A percentile compares a stretch with the other conserved stretches of the same genome.
These are phyloP conservation scores for Paxillus ammoniavirescens DNA, from an alignment of 768 basidiomycete genomes.

Conservation along the genomic window DNA sequence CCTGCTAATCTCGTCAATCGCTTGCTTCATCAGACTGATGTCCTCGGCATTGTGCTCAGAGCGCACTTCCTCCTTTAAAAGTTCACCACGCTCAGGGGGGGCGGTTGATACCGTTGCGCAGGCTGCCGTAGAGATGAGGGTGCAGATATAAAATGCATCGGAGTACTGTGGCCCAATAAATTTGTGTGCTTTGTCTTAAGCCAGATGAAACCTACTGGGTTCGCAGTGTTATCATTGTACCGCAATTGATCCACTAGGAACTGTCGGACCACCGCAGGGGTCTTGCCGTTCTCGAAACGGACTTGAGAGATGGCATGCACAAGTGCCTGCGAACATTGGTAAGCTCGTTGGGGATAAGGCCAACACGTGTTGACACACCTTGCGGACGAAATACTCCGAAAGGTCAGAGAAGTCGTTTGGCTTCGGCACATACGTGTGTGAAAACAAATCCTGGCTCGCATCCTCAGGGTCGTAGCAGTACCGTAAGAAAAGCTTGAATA, in stretches of 20 bases:
- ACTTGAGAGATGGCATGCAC: slow-evolving; percentile 82
- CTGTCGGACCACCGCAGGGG: slow-evolving; percentile 79
- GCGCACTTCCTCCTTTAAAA: slow-evolving; percentile 65
- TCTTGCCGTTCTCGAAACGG: slow-evolving; percentile 84
- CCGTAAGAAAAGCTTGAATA: slow-evolving; percentile 91
- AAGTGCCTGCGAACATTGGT: slow-evolving; percentile 50
- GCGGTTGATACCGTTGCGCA: slow-evolving; percentile 75
- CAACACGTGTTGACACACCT: slow-evolving; percentile 46
- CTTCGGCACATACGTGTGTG: slow-evolving; percentile 87
- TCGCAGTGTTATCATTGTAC: slow-evolving; percentile 93
- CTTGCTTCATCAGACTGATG: slow-evolving; percentile 66
- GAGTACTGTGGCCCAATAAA: slow-evolving; percentile 58
- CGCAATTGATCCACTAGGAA: slow-evolving; percentile 91
- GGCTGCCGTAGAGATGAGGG: slow-evolving; percentile 79
- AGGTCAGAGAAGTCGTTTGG: slow-evolving; percentile 94
- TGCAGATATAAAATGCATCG: slow-evolving; percentile 88
- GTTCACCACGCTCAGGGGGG: slow-evolving; percentile 78
- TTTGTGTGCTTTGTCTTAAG: not conserved
- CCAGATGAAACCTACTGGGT: slow-evolving; percentile 56
- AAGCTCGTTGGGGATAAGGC: slow-evolving; percentile 1
- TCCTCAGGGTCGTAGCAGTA: slow-evolving; percentile 91
- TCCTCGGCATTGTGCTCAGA: slow-evolving; percentile 70
- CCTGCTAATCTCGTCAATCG: slow-evolving; percentile 79
- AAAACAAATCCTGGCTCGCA: slow-evolving; percentile 76
- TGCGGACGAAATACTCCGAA: slow-evolving; percentile 91